Percentiles rank a stretch among this genome's conserved stretches.
Evolutionary conservation across 2,329 filamentous ascomycete species (phyloP).

Genomic region (Trichoderma sp.): DNA sequence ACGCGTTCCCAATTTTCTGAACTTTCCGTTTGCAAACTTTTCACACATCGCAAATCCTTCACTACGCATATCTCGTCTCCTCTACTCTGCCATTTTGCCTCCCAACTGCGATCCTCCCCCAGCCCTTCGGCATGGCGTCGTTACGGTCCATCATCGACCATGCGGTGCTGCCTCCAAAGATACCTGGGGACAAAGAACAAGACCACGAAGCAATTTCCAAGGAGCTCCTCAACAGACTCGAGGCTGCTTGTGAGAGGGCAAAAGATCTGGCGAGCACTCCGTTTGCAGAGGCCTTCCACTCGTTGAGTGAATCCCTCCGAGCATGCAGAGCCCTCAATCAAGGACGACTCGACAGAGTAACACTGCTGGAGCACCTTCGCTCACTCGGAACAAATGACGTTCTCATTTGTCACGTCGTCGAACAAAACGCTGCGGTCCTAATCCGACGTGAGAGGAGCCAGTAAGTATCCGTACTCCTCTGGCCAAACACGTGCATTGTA

Average conservation of each 20-base stretch:
- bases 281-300: background rate
- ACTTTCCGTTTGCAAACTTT: background rate
- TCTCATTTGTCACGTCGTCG: constrained; percentile 31
- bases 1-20: background rate
- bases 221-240: constrained; percentile 21
- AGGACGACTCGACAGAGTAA: constrained; percentile 8
- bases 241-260: constrained; percentile 16
- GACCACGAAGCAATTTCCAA: constrained; percentile 13
- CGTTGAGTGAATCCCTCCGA: constrained; percentile 14
- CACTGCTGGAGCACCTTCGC: background rate
- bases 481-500: background rate
- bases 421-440: constrained; percentile 42
- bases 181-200: constrained; percentile 27
- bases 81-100: background rate
- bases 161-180: constrained; percentile 33
- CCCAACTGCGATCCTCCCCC: background rate
- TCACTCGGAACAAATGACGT: background rate
- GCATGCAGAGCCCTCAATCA: background rate
- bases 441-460: constrained; percentile 30
- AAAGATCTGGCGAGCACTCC: background rate
- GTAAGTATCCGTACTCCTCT: constrained; percentile 28
- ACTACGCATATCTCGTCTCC: no score
- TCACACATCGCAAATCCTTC: background rate
- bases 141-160: constrained; percentile 33
- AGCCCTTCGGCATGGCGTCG: constrained; percentile 14